Percentiles rank a stretch among this genome's conserved stretches.
Evolutionary conservation across 2,329 filamentous ascomycete genomes (phyloP).

Genomic region (Verticillium alfalfae): DNA sequence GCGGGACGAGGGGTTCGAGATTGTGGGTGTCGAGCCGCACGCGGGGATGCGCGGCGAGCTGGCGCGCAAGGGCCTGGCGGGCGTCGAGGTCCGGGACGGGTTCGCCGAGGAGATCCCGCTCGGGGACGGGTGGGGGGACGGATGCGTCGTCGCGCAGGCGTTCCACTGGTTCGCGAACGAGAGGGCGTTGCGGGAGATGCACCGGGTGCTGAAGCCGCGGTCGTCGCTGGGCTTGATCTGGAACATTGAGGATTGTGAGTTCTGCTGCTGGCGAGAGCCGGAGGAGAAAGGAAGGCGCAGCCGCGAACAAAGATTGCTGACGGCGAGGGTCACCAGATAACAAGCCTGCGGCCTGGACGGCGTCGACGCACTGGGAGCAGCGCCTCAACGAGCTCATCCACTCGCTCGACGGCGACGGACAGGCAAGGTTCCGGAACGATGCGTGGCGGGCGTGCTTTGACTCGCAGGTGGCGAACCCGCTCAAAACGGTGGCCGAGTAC

Average conservation of each 20-base stretch:
- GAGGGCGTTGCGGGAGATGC: constrained; percentile 59
- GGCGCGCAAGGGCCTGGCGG: constrained; percentile 47
- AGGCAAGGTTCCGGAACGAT: constrained; percentile 59
- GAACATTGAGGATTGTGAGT: constrained; percentile 67
- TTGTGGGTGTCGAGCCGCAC: constrained; percentile 62
- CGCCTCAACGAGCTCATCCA: constrained; percentile 54
- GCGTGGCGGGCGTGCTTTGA: constrained; percentile 62
- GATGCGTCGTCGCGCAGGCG: constrained; percentile 63
- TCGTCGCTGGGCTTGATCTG: constrained; percentile 63
- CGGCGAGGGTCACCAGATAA: constrained; percentile 45
- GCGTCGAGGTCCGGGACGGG: constrained; percentile 52
- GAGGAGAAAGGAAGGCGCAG: constrained; percentile 1
- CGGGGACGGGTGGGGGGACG: constrained; percentile 56
- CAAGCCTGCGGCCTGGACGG: constrained; percentile 49
- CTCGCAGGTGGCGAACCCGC: constrained; percentile 45
- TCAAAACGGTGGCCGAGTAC: constrained; percentile 40
- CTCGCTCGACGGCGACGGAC: constrained; percentile 46
- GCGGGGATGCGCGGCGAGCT: constrained; percentile 58
- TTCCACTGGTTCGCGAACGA: constrained; percentile 59
- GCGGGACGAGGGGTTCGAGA: constrained; percentile 52
- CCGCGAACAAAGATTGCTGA: no score
- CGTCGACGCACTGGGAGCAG: constrained; percentile 56
- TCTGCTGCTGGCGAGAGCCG: neutral
- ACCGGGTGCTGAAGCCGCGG: constrained; percentile 56
- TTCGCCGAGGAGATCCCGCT: constrained; percentile 52